These are phyloP conservation scores for Aotearoamyces nothofagi DNA, from an alignment of 2,329 filamentous ascomycete genomes.

Conservation along the genomic window DNA sequence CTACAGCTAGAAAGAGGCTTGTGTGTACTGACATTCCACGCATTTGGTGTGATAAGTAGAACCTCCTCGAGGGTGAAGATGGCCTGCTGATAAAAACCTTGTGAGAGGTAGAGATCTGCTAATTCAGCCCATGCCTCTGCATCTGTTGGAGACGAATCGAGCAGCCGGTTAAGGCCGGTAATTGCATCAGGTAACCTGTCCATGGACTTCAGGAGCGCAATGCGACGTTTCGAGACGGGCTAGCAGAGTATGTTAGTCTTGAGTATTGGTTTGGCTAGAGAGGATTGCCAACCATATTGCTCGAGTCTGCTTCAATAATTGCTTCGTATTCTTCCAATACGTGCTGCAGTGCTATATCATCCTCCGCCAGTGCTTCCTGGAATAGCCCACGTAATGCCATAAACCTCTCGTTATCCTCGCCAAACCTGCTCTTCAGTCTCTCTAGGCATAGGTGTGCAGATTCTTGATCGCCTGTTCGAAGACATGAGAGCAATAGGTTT, in stretches of 20 bases:
- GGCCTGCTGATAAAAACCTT: constrained; percentile 68
- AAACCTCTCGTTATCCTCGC: constrained; percentile 68
- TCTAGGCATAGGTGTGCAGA: constrained; percentile 64
- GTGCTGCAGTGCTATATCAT: constrained; percentile 46
- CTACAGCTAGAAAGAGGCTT: not conserved
- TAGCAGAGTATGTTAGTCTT: constrained; percentile 29
- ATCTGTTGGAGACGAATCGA: constrained; percentile 79
- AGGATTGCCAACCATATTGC: constrained; percentile 56
- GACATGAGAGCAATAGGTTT: constrained; percentile 69
- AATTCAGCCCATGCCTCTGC: constrained; percentile 89
- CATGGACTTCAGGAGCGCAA: constrained; percentile 65
- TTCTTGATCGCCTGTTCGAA: constrained; percentile 70
- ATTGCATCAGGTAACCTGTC: constrained; percentile 59
- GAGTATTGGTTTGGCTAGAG: no score
- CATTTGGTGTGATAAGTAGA: constrained; percentile 71
- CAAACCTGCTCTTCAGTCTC: constrained; percentile 66
- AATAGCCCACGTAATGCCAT: constrained; percentile 72
- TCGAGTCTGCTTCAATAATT: constrained; percentile 55
- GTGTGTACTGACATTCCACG: constrained; percentile 66
- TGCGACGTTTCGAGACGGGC: constrained; percentile 73
- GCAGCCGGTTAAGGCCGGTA: constrained; percentile 52
- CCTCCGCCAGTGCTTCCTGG: constrained; percentile 65
- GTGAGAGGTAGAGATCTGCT: constrained; percentile 68
- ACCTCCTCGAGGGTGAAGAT: constrained; percentile 87
- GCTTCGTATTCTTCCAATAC: constrained; percentile 67